Base-by-base conservation (phyloP, 2,329 filamentous ascomycete species). In the Diplodia intermedia region DNA sequence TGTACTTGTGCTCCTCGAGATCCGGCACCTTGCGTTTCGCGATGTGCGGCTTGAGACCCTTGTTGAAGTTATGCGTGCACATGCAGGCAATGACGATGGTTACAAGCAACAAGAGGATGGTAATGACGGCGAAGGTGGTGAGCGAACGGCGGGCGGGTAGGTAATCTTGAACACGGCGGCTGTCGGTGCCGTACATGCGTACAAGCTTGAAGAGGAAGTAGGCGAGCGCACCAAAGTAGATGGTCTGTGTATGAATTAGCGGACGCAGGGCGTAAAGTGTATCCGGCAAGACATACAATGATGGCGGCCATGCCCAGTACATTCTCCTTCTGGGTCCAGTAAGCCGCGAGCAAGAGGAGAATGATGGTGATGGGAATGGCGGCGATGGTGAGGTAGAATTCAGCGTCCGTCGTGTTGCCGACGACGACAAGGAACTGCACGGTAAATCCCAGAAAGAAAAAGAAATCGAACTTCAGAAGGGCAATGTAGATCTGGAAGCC, bases 161-260 rank as follows among this genome's bases (percentile, higher is more conserved):
- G 82, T 98, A 99, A 71, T 88, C 84, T 2, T 74, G 68, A 54
- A 77, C 74, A 47, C 80, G 79, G 1, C 77, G 66, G 63, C 77
- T 78, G 72, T 88, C 86, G 53, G 78, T 78, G 12, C 87, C 88
- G 80, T 97, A 99, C 88, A 99, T 99, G 77, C 95, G 92, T 69
- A 95, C 91, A 66, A 99, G 88, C 85, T 99, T 99, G 88, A 97
- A 99, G 77, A 97, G 87, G 84, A 99, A 99, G 83, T 98, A 99
- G 68, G 90, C 92, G 71, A 98, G 86, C 49, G 90, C 94, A 70
- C 91, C 93, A 71, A 97, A 89, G 81, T 97, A 97, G 68, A 97
- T 86, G 65, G 94, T 75, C 84, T 86, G 70, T 20, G n/a, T 43
- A 9, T 14, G 26, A 29, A 65, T 71, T 12, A 61, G 66, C 33